These are phyloP conservation scores for Podaxis carcinomalis DNA, from an alignment of 768 basidiomycete genomes.

Conservation along the genomic window DNA sequence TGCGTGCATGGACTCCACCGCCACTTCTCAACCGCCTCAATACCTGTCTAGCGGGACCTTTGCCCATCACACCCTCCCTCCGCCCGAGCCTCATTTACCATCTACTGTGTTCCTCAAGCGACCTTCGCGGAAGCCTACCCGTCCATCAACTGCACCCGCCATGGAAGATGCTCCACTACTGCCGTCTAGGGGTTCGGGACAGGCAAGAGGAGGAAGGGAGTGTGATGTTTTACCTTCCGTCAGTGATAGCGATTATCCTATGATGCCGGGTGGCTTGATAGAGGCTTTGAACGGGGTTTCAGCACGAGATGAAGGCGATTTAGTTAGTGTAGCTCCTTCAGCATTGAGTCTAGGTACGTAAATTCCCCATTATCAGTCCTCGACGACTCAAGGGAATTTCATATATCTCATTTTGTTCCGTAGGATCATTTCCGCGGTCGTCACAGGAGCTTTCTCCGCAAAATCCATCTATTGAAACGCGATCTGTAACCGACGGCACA, in stretches of 20 bases:
- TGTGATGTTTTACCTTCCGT: background rate
- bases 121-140: constrained; percentile 19
- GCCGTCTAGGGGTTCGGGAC: constrained; percentile 31
- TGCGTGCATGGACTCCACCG: background rate
- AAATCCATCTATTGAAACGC: background rate
- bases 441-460: constrained; percentile 9
- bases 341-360: constrained; percentile 1
- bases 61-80: background rate
- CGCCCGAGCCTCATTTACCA: constrained; percentile 2
- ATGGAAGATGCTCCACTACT: constrained; percentile 37
- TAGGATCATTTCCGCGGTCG: constrained; percentile 5
- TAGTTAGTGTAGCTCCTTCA: background rate
- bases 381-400: background rate
- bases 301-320: constrained; percentile 1
- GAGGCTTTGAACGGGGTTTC: background rate
- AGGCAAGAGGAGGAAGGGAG: background rate
- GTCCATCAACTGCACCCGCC: constrained; percentile 37
- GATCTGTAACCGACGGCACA: constrained; percentile 12
- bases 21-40: background rate
- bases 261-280: background rate
- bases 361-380: background rate
- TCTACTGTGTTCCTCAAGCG: constrained; percentile 11
- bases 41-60: background rate
- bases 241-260: background rate
- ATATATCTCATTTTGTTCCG: background rate